Conservation (phyloP, 2,329 filamentous ascomycete genomes). For the Pseudogymnoascus sp. region DNA sequence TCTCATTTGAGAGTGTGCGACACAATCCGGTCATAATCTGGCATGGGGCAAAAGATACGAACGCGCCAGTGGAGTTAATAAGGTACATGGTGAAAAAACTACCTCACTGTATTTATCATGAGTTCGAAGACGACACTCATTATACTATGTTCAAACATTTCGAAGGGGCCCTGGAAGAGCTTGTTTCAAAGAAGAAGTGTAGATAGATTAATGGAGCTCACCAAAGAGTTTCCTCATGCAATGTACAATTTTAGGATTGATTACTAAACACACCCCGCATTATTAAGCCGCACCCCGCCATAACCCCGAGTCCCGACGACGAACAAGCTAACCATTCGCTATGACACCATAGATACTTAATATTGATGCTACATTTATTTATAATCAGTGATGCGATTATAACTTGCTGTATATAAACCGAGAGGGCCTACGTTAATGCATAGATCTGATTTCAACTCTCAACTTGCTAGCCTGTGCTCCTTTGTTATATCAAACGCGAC, state of each 20-base stretch:
- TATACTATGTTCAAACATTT: neutral
- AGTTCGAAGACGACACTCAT: neutral
- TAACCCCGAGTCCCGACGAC: neutral
- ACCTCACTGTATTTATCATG: neutral
- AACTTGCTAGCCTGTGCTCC: neutral
- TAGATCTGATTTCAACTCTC: neutral
- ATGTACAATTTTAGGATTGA: neutral
- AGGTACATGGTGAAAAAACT: neutral
- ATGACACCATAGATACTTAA: conserved; percentile 6
- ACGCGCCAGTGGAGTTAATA: conserved; percentile 11
- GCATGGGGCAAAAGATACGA: conserved; percentile 16
- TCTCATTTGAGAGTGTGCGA: conserved; percentile 14
- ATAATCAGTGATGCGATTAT: neutral
- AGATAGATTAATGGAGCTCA: neutral
- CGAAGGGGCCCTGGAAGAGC: neutral
- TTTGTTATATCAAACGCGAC: neutral
- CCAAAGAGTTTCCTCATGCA: neutral
- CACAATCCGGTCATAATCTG: conserved; percentile 13
- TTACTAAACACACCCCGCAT: neutral
- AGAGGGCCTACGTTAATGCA: neutral
- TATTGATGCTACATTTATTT: conserved; percentile 1
- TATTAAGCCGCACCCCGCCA: neutral
- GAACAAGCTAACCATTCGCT: neutral
- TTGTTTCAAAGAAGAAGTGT: neutral
- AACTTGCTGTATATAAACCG: neutral